A percentile compares a stretch with the other conserved stretches of the same genome.
phyloP scores from a whole-genome alignment of 192 early-diverging fungal species.

The Coemansia sp. region DNA sequence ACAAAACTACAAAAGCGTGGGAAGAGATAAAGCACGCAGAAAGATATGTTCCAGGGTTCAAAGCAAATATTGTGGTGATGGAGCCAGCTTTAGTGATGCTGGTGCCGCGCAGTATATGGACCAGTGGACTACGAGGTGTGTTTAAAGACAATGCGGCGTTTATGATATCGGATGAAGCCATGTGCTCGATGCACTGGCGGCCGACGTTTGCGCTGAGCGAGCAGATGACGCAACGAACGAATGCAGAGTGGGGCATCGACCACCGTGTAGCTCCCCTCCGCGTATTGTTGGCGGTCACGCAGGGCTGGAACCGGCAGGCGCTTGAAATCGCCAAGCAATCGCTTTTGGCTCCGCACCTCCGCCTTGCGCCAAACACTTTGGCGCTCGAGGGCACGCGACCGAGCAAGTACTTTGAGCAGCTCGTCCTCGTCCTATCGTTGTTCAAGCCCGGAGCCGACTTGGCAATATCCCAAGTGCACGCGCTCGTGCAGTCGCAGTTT shows the following conservation, averaged over 20 bases:
- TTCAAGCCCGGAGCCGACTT: slow-evolving; percentile 12
- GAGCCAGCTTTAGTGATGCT: slow-evolving; percentile 27
- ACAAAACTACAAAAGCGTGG: slow-evolving; percentile 1
- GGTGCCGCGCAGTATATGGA: slow-evolving; percentile 24
- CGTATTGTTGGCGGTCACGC: slow-evolving; percentile 19
- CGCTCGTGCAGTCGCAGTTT: slow-evolving; percentile 14
- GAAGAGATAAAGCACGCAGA: slow-evolving; percentile 13
- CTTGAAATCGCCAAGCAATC: slow-evolving; percentile 1
- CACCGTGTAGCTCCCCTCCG: slow-evolving; percentile 30
- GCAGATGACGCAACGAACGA: neutral
- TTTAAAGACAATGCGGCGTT: slow-evolving; percentile 37
- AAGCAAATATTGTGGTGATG: slow-evolving; percentile 18
- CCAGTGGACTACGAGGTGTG: slow-evolving; percentile 11
- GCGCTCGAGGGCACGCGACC: slow-evolving; percentile 20
- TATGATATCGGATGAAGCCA: slow-evolving; percentile 25
- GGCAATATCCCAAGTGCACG: slow-evolving; percentile 8
- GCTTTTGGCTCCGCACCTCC: slow-evolving; percentile 1
- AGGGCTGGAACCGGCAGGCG: slow-evolving; percentile 6
- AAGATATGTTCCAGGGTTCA: slow-evolving; percentile 13
- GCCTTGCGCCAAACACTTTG: slow-evolving; percentile 18
- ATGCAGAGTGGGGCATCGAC: slow-evolving; percentile 4
- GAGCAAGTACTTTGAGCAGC: slow-evolving; percentile 15
- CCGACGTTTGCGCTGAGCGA: neutral
- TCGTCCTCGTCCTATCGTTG: slow-evolving; percentile 18
- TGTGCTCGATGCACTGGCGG: neutral